Base-by-base conservation (phyloP, 176 grass and related monocot genomes). In the Raddia guianensis region DNA sequence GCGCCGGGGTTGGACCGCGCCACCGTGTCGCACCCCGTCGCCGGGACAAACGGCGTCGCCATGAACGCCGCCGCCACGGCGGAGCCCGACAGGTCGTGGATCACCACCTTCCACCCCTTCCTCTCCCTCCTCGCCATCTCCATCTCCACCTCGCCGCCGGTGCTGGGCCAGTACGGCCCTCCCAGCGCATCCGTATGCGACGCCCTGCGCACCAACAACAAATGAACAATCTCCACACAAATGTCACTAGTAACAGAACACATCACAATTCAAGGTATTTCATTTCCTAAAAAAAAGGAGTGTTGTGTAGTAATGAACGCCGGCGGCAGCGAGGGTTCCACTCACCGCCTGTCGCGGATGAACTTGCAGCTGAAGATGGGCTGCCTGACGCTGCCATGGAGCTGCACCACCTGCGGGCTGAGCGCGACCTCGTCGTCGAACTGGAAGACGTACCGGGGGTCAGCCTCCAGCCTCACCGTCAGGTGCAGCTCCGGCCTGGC, bases 291-390 rank as follows among this genome's bases (percentile, higher is more conserved):
- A 27, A 27, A 27, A 27, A 27, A 27, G 27, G 27, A 27, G 27
- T 27, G 27, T 27, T 27, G 27, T 27, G 27, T 27, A 27, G 27
- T 27, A 27, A 27, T 27, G 27, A 27, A 27, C 27, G 27, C 27
- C 27, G 27, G 27, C n/a, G 43, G n/a, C 0, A 8, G 42, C 53
- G n/a, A 0, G 12, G 46, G 42, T 37, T 19, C 44, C 45, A 35
- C 66, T 68, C 35, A 94, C 92, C 92, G 79, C 63, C 86, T 70
- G 66, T 93, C 92, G 40, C 80, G 76, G 78, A 87, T 83, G 87
- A 98, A 98, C 81, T 92, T 92, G 92, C 95, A 93, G 79, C 88
- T 98, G 70, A 98, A 98, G 45, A 98, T 94, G 37, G 95, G 90
- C 49, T 91, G 93, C 40, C 82, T 68, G 57, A 67, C 51, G 56